phyloP scores from a whole-genome alignment of 176 grass and related monocot genomes.

The Chrysopogon serrulatus region DNA sequence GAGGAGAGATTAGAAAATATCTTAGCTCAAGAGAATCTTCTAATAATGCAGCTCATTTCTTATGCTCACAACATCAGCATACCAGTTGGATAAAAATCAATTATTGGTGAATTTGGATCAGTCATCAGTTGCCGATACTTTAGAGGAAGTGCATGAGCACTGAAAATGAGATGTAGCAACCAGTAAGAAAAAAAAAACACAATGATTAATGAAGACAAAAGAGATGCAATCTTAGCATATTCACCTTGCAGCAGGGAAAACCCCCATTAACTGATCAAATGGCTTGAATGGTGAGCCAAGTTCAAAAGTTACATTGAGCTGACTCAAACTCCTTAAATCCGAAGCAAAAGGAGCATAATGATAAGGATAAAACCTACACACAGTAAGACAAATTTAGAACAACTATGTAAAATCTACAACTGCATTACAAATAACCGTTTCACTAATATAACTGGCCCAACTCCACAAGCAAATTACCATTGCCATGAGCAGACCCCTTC shows the following conservation, averaged over 20 bases:
- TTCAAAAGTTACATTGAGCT: conserved; percentile 67
- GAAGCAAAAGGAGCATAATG: conserved; percentile 99
- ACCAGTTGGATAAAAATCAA: conserved; percentile 98
- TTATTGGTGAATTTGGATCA: conserved; percentile 74
- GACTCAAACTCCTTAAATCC: conserved; percentile 62
- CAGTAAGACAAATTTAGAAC: not conserved
- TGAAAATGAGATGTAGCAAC: conserved; percentile 45
- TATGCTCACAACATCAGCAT: conserved; percentile 31
- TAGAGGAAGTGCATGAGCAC: conserved; percentile 86
- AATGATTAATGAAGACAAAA: conserved; percentile 17
- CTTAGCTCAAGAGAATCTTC: conserved; percentile 9
- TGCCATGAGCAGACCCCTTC: conserved; percentile 98
- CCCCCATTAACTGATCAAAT: conserved; percentile 98
- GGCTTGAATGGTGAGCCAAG: conserved; percentile 91
- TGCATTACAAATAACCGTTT: not conserved
- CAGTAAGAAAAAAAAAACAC: not conserved
- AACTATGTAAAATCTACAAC: not conserved
- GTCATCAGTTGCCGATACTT: conserved; percentile 80
- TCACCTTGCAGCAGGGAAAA: conserved; percentile 98
- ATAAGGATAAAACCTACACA: conserved; percentile 94
- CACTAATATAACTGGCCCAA: not conserved
- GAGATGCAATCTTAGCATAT: not conserved
- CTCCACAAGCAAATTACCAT: conserved; percentile 45
- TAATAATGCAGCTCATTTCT: not conserved
- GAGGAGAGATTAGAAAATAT: conserved; percentile 1